Evolutionary conservation across 148 eudicot species (phyloP).

Genomic region (Rhododendron ferrugineum): DNA sequence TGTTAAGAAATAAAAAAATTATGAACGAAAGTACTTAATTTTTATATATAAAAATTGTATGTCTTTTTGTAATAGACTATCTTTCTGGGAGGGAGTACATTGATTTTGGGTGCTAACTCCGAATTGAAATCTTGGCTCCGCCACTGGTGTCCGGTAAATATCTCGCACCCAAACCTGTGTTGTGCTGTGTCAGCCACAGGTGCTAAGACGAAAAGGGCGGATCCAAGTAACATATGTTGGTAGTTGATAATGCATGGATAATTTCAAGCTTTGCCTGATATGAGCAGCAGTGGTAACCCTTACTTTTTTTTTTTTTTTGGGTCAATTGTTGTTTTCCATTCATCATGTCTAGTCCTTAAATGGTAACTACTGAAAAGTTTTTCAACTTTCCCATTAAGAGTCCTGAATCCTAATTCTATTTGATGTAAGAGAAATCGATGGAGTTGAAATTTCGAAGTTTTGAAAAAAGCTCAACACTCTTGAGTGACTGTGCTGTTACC

Average conservation of each 20-base stretch:
- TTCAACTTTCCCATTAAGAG: not conserved
- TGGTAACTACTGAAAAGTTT: not conserved
- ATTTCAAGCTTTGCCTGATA: not conserved
- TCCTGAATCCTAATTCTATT: not conserved
- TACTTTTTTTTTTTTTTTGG: not conserved
- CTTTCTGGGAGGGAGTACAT: too few species aligned
- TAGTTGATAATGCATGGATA: not conserved
- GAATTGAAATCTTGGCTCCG: too few species aligned
- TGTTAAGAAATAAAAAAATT: too few species aligned
- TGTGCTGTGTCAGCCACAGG: not conserved
- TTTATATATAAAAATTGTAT: too few species aligned
- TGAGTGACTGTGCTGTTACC: not conserved
- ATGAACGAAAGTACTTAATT: too few species aligned
- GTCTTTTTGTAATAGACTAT: too few species aligned
- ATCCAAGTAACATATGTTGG: not conserved
- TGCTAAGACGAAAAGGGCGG: not conserved
- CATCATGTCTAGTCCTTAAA: not conserved
- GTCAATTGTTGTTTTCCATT: not conserved
- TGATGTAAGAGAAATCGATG: not conserved
- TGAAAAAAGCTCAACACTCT: not conserved
- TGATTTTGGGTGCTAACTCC: too few species aligned
- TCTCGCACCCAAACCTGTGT: not conserved
- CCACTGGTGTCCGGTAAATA: not conserved
- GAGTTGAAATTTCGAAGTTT: not conserved
- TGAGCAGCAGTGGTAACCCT: not conserved